Base-by-base conservation (phyloP, 2,329 filamentous ascomycete genomes). In the Gaeumannomyces tritici region DNA sequence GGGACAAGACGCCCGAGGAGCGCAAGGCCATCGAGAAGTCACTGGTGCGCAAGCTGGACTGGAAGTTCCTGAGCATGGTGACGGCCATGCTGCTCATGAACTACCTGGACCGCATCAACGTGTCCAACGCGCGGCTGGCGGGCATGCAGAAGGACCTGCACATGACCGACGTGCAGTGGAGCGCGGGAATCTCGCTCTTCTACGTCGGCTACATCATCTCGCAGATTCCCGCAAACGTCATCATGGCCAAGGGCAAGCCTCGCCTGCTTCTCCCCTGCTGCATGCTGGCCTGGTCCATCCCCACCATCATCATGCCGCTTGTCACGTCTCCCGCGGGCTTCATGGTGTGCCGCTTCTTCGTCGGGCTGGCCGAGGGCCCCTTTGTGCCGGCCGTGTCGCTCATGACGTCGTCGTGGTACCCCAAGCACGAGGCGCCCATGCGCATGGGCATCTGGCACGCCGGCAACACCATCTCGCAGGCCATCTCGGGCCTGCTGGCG, bases 41-140 rank as follows among this genome's bases (percentile, higher is more conserved):
- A 15, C 35, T 47, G 13, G 18, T 47, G 13, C 35, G 35, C 35
- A 89, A 87, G 73, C 83, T 89, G 62, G 86, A 89, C 68, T 64
- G 80, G 8, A 75, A 56, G 55, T 47, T 47, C 35, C 24, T 56
- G 55, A 4, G n/a, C 55, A 26, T 56, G 24, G 24, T 56, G 24
- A 28, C 27, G 27, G 55, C 27, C n/a, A 56, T 56, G 24, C 27
- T 26, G 24, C 24, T 56, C 13, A 26, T 56, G 12, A 55, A 28
- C 54, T 55, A 55, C 54, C 54, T 55, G 24, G n/a, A 26, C 54
- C 54, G n/a, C 54, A 55, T 55, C 54, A 55, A 55, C 54, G 54
- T 55, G 27, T 55, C 54, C 54, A 55, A 55, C 54, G 54, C 56
- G 21, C 27, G 73, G 51, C 70, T 77, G 13, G 73, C 73, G 6